phyloP scores from a whole-genome alignment of 1,284 basidiomycete species.

The Leccinum solheimii region DNA sequence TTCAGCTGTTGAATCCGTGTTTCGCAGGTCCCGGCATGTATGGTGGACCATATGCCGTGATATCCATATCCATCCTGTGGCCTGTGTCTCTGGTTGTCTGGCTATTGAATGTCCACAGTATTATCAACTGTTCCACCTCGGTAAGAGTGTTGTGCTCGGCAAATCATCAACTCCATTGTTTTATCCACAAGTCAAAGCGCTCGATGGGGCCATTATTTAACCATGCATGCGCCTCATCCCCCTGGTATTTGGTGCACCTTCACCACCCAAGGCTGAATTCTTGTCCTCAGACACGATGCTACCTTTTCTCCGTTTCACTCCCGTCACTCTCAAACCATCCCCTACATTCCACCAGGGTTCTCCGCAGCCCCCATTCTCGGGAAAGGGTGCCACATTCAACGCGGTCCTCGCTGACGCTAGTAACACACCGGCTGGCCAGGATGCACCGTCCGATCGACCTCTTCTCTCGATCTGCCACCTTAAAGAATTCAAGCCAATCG shows the following conservation, averaged over 20 bases:
- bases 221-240: not conserved
- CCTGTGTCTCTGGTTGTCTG: not conserved
- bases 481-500: not conserved
- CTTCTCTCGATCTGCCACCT: not conserved
- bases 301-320: constrained; percentile 6
- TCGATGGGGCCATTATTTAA: constrained; percentile 19
- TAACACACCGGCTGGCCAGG: not conserved
- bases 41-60: constrained; percentile 1
- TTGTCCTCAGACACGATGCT: constrained; percentile 15
- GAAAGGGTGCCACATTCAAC: constrained; percentile 11
- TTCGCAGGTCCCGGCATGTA: not conserved
- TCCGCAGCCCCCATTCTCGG: constrained; percentile 1
- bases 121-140: constrained; percentile 10
- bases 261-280: not conserved
- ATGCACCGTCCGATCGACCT: not conserved
- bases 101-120: constrained; percentile 3
- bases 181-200: constrained; percentile 7
- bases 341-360: constrained; percentile 2
- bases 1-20: not conserved
- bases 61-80: not conserved
- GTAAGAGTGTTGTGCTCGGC: constrained; percentile 2
- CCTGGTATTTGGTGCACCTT: not conserved
- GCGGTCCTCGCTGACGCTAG: constrained; percentile 5
- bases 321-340: constrained; percentile 9
- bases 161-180: constrained; percentile 18